Base-by-base conservation (phyloP, 2,329 filamentous ascomycete genomes). In the Coniella vitis region DNA sequence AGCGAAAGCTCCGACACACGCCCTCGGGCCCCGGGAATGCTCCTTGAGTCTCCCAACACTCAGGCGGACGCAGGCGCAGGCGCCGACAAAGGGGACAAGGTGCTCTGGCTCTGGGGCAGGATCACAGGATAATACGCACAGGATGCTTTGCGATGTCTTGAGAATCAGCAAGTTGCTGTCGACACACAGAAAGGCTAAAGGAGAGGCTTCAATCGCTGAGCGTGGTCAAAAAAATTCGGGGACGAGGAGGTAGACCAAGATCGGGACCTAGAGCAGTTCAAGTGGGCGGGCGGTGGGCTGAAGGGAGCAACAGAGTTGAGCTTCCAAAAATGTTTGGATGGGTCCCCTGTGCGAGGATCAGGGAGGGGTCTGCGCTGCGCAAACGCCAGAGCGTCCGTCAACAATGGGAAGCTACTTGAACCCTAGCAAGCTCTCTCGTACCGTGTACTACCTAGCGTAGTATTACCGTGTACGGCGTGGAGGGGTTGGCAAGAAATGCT, bases 191-290 rank as follows among this genome's bases (percentile, higher is more conserved):
- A 47, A 17, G 36, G 22, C 16, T n/a, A 9, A n/a, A 40, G 38
- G 45, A 38, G 45, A 47, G 37, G 45, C 45, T 47, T 17, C 29
- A 22, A 25, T 32, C 19, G 45, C 19, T 47, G 36, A 29, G 35
- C 37, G 43, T 43, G 39, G 39, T 48, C 43, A 29, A 53, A 51
- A 53, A 53, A 53, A 53, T 47, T 51, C 51, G 44, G 49, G 51
- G 51, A 47, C 45, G 47, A 51, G 45, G 31, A 45, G 37, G 45
- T 48, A 42, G 36, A 41, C 47, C 14, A 38, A 46, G 35, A 39
- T 44, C 41, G 41, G 41, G 41, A 21, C 41, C 35, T 50, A 47
- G 38, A 38, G 31, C 20, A 43, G 44, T 38, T 43, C 39, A 44
- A 48, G 49, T 40, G 45, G 49, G 49, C 49, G 45, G 48, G 39